Conservation (phyloP, 2,329 filamentous ascomycete genomes). For the Acrodontium crateriforme region DNA sequence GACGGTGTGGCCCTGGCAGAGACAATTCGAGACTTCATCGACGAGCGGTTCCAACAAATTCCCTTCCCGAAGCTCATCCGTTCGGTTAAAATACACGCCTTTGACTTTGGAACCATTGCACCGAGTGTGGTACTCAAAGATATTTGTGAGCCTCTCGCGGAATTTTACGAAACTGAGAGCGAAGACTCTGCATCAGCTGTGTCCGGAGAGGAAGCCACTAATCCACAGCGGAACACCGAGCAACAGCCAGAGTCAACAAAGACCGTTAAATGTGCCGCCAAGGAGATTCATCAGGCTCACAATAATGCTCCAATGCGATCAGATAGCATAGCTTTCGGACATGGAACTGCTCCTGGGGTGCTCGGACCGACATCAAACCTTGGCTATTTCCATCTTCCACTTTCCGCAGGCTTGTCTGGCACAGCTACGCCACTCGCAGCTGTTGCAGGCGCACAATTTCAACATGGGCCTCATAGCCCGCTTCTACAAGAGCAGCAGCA, state of each 20-base stretch:
- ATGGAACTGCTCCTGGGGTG: conserved; percentile 42
- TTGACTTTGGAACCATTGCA: conserved; percentile 74
- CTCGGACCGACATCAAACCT: conserved; percentile 63
- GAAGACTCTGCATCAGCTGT: conserved; percentile 35
- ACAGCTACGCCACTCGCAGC: conserved; percentile 68
- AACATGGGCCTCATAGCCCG: conserved; percentile 26
- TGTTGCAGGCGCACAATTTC: conserved; percentile 56
- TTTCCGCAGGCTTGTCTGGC: conserved; percentile 57
- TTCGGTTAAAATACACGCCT: conserved; percentile 85
- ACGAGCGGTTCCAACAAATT: conserved; percentile 89
- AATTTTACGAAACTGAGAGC: conserved; percentile 82
- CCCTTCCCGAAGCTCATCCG: conserved; percentile 90
- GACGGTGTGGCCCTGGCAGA: conserved; percentile 77
- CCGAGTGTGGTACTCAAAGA: conserved; percentile 89
- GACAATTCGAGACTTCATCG: conserved; percentile 80
- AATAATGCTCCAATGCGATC: background rate
- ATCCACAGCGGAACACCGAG: conserved; percentile 7
- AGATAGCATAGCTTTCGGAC: too few relatives aligned
- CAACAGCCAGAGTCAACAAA: background rate
- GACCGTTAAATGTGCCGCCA: background rate
- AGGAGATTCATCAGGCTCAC: too few relatives aligned
- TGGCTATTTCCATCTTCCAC: conserved; percentile 69
- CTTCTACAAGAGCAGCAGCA: conserved; percentile 1
- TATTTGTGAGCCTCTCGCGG: conserved; percentile 84
- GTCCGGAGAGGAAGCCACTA: conserved; percentile 37